Evolutionary conservation across 108 stramenopile species (phyloP).

Genomic region (Nannochloropsis salina): DNA sequence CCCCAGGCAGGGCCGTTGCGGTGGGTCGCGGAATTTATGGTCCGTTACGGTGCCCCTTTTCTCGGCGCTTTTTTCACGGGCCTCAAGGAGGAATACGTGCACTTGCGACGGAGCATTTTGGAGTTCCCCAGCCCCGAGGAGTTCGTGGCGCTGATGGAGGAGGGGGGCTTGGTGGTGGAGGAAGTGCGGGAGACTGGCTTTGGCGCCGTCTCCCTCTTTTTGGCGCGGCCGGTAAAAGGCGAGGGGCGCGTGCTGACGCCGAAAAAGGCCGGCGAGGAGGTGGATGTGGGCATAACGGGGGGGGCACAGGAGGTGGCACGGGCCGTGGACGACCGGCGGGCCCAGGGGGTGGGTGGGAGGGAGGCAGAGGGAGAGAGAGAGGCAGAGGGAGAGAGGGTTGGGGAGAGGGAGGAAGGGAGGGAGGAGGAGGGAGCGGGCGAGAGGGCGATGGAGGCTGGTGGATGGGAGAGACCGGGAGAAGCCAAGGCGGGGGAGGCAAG

Average conservation of each 20-base stretch:
- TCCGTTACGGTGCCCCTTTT: conserved; percentile 25
- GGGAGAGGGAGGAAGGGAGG: background rate
- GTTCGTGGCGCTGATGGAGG: conserved; percentile 28
- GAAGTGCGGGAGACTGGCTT: conserved; percentile 31
- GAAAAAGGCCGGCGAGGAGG: background rate
- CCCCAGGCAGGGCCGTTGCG: conserved; percentile 25
- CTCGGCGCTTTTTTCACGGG: conserved; percentile 28
- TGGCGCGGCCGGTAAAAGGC: conserved; percentile 27
- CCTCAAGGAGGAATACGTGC: conserved; percentile 30
- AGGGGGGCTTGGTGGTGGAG: conserved; percentile 34
- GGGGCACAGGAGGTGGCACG: too few relatives aligned
- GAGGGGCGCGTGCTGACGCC: background rate
- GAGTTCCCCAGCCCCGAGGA: conserved; percentile 27
- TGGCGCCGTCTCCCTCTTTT: conserved; percentile 34
- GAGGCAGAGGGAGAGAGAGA: background rate
- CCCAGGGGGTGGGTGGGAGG: too few relatives aligned
- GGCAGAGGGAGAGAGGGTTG: background rate
- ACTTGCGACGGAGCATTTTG: conserved; percentile 29
- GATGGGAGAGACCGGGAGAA: background rate
- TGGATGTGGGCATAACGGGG: too few relatives aligned
- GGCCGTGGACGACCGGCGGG: too few relatives aligned
- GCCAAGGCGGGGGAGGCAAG: background rate
- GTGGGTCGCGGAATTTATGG: background rate
- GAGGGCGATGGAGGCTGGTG: background rate
- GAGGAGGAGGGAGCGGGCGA: background rate